These are phyloP conservation scores for Fusarium nematophilum DNA, from an alignment of 2,329 filamentous ascomycete genomes.

Conservation along the genomic window DNA sequence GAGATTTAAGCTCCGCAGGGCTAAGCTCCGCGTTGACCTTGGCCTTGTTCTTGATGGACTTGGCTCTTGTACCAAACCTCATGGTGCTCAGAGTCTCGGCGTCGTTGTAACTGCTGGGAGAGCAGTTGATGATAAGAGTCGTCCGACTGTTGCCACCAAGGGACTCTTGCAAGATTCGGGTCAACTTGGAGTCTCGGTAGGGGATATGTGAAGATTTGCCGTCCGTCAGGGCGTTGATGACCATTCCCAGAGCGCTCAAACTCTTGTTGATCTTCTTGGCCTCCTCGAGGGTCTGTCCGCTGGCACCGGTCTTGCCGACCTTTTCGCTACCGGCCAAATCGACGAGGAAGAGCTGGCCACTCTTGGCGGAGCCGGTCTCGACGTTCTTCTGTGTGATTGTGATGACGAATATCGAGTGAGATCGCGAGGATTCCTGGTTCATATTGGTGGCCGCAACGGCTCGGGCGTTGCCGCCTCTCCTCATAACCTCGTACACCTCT, in stretches of 20 bases:
- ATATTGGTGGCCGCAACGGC: constrained; percentile 98
- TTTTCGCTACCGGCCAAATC: constrained; percentile 99
- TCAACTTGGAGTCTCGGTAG: constrained; percentile 98
- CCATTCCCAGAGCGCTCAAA: constrained; percentile 97
- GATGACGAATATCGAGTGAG: constrained; percentile 97
- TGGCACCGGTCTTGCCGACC: constrained; percentile 97
- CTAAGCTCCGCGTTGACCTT: constrained; percentile 99
- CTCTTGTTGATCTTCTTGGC: constrained; percentile 99
- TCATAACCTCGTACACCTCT: constrained; percentile 97
- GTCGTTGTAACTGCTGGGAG: constrained; percentile 98
- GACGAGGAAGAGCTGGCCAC: constrained; percentile 95
- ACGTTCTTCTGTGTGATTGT: constrained; percentile 98
- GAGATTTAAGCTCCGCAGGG: constrained; percentile 90
- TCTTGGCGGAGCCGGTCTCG: constrained; percentile 95
- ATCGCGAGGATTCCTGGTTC: constrained; percentile 98
- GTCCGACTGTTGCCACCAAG: constrained; percentile 97
- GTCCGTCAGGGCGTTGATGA: constrained; percentile 97
- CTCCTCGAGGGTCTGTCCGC: constrained; percentile 95
- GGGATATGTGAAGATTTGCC: constrained; percentile 97
- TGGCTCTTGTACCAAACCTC: constrained; percentile 94
- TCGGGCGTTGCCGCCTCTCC: constrained; percentile 87
- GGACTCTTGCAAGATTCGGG: constrained; percentile 95
- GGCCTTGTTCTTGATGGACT: constrained; percentile 99
- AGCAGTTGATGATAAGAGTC: constrained; percentile 99
- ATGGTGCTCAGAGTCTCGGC: constrained; percentile 92